Evolutionary conservation across 2,329 filamentous ascomycete species (phyloP), one percentile per base, ranked within the genome.

Genomic region (Venturia asperata): DNA sequence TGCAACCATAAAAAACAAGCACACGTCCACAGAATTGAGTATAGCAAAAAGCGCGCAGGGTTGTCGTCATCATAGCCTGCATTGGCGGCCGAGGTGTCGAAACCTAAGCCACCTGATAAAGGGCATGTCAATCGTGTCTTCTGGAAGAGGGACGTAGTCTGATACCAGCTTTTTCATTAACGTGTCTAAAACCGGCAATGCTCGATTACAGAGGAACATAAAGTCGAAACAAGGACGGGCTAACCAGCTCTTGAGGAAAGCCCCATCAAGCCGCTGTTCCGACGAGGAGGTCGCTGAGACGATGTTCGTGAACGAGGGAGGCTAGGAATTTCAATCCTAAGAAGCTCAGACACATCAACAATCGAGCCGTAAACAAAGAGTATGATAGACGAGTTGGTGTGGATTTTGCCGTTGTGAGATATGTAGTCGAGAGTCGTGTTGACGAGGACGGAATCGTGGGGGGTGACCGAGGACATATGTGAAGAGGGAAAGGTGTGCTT

Each of bases 401-500:
- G 52, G 37, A 37, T 58, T 58, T 58, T 58, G 52, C 52, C 49
- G 52, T 58, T 58, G 52, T 58, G 30, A 37, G 52, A n/a, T 37
- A 24, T 56, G 52, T 58, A 37, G 27, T 58, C 52, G 52, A 58
- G 52, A 37, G 30, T 21, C 52, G 52, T 58, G 52, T 58, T 37
- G 52, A 58, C 52, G 27, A 58, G 30, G 19, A 37, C 27, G 52
- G 52, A 1, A 58, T 58, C 52, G 52, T 58, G n/a, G 52, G 30
- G 30, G 24, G 52, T 58, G 52, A 58, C 52, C 52, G 52, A 58
- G 52, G 52, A 58, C 52, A 49, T 63, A 39, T 49, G 43, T 63
- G 42, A 63, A 49, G 62, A 49, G 30, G 43, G 62, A 63, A 63
- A 55, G 62, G 42, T 63, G 43, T 49, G 62, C 62, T 61, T 49